Evolutionary conservation across 2,329 filamentous ascomycete genomes (phyloP), one percentile per base, ranked within the genome.

Genomic region (Sclerotinia borealis): DNA sequence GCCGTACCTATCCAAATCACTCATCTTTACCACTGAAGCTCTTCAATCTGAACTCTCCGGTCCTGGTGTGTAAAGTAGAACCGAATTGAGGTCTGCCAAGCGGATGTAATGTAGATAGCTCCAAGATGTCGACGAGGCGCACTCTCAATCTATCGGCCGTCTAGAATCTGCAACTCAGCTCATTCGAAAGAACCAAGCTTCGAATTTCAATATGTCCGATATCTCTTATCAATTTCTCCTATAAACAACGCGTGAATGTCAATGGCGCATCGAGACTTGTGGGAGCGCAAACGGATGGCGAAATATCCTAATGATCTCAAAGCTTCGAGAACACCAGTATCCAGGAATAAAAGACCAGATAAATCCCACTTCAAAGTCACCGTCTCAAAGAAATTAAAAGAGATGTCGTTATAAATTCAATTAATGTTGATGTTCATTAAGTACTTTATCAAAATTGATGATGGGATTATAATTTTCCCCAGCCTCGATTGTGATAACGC

Each of bases 1-100:
- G 36, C 25, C 47, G 43, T 82, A 96, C 93, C 86, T 90, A 80
- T 98, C 95, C 73, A 98, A 85, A 77, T 98, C 92, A 78, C 93
- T 96, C 90, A 96, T 97, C 62, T 72, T 79, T 75, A 68, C 45
- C 49, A 41, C 29, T 52, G 37, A 7, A 36, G 13, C 15, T 17
- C 17, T 59, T 11, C 34, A 17, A 49, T 41, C 13, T 6, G 22
- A 29, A 17, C 34, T 41, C 19, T 48, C 17, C n/a, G 3, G 19
- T 8, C 2, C 27, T 4, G 22, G 34, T 25, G 39, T 45, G 45
- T 25, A 2, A n/a, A 13, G 25, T 19, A 34, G 29, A 31, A 17
- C 31, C 39, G n/a, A 17, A 36, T 56, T 55, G 52, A 25, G 9
- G 39, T 11, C n/a, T 45, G 9, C 4, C 11, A 3, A 34, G 5